Evolutionary conservation across 2,329 filamentous ascomycete species (phyloP).

Genomic region (Aureobasidium mangrovei): DNA sequence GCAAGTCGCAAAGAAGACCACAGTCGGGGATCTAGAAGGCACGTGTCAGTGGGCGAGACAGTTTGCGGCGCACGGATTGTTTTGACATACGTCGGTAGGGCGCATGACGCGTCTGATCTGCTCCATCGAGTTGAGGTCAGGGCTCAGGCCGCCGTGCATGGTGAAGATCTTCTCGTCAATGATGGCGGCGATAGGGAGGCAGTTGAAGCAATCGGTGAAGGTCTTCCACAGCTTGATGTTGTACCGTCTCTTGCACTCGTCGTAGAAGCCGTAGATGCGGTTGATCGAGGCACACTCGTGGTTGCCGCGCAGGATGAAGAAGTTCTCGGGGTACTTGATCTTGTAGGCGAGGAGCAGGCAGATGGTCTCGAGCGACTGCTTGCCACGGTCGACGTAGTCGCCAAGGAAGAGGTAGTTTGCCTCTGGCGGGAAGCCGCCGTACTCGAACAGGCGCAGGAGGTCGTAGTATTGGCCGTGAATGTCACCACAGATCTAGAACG

Average conservation of each 20-base stretch:
- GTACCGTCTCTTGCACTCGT: slow-evolving; percentile 97
- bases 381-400: slow-evolving; percentile 97
- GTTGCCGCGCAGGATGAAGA: slow-evolving; percentile 97
- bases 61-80: slow-evolving; percentile 51
- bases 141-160: slow-evolving; percentile 96
- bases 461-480: slow-evolving; percentile 99
- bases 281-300: slow-evolving; percentile 99
- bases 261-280: slow-evolving; percentile 99
- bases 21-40: slow-evolving; percentile 84
- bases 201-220: slow-evolving; percentile 99
- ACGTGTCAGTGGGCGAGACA: slow-evolving; percentile 22
- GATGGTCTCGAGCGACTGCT: slow-evolving; percentile 98
- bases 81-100: slow-evolving; percentile 81
- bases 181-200: slow-evolving; percentile 93
- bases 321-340: slow-evolving; percentile 99
- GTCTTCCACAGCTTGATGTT: slow-evolving; percentile 99
- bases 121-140: slow-evolving; percentile 98
- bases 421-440: slow-evolving; percentile 94
- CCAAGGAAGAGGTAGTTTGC: slow-evolving; percentile 99
- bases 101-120: slow-evolving; percentile 98
- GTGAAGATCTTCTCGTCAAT: slow-evolving; percentile 99
- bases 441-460: slow-evolving; percentile 92
- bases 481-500: slow-evolving; percentile 83
- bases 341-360: slow-evolving; percentile 96
- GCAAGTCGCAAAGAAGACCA: slow-evolving; percentile 88